A percentile compares a stretch with the other conserved stretches of the same genome.
These are phyloP conservation scores for Gastrodia elata DNA, from an alignment of 106 monocot species.

Conservation along the genomic window DNA sequence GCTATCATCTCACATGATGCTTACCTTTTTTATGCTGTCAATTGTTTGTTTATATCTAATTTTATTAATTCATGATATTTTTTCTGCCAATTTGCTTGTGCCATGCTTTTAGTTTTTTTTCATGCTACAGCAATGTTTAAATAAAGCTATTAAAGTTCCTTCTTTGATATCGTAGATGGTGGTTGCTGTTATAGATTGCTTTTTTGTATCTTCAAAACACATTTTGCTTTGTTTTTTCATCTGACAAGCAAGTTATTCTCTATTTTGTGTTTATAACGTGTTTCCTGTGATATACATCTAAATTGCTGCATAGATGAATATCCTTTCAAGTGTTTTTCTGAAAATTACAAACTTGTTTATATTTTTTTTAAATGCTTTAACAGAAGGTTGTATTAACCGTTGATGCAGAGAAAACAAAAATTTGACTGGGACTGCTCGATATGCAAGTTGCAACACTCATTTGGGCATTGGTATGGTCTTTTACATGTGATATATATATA, in stretches of 20 bases:
- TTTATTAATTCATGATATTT: not conserved
- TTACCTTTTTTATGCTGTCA: not conserved
- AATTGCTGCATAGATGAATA: not conserved
- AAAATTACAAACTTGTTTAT: not conserved
- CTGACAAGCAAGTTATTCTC: not conserved
- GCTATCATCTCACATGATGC: not conserved
- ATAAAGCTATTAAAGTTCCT: not conserved
- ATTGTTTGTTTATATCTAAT: not conserved
- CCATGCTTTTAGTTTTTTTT: not conserved
- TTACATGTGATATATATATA: not conserved
- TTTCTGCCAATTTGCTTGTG: not conserved
- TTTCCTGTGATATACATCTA: not conserved
- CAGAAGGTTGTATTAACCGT: not conserved
- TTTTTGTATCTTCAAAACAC: not conserved
- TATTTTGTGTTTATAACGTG: not conserved
- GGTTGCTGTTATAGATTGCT: not conserved
- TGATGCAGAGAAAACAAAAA: constrained; percentile 78
- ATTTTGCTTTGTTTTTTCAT: not conserved
- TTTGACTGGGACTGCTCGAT: constrained; percentile 90
- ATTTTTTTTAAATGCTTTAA: not conserved
- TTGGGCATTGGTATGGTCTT: constrained; percentile 73
- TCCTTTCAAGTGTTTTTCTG: not conserved
- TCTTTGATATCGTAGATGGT: not conserved
- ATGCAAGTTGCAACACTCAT: constrained; percentile 98
- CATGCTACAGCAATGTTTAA: not conserved